Base-by-base conservation (phyloP, 805 yeast species). In the Nadsonia fulvescens region DNA sequence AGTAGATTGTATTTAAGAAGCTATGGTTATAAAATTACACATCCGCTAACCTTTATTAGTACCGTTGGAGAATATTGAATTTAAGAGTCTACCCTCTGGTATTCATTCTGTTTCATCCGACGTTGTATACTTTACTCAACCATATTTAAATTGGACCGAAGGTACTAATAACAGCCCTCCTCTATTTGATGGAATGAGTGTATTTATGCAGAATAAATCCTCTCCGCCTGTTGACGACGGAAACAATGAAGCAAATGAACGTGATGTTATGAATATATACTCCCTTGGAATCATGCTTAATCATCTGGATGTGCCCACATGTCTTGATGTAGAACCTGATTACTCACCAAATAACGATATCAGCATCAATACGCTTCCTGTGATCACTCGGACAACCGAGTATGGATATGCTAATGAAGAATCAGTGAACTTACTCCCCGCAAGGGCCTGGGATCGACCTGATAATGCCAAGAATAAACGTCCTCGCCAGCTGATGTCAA, bases 71-170 rank as follows among this genome's bases (percentile, higher is more conserved):
- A 60, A 61, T 8, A 40, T 72, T 3, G 82, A 73, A 44, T 72
- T 60, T 47, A 64, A 67, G 35, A 54, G 70, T n/a, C 47, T 73
- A 22, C 82, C 82, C 0, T 68, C 78, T 0, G 81, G 83, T 1
- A 50, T 70, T 2, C 82, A 73, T 39, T 56, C 63, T 8, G 53
- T 54, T 3, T 43, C 45, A 12, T 30, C 38, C 8, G 82, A 73
- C 39, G 61, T 64, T 2, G 54, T 72, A 1, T 61, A 64, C 27
- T 71, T 72, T 45, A 59, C 56, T 3, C 44, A 53, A 5, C 49
- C 55, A n/a, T n/a, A n/a, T n/a, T n/a, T n/a, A n/a, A n/a, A n/a
- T n/a, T n/a, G n/a, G n/a, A n/a, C n/a, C n/a, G n/a, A n/a, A 6
- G 47, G 43, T 19, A 30, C 33, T 7, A 31, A 39, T 6, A 34